Evolutionary conservation across 2,329 filamentous ascomycete genomes (phyloP).

Genomic region (Ophiocordyceps polyrhachis-furcata): DNA sequence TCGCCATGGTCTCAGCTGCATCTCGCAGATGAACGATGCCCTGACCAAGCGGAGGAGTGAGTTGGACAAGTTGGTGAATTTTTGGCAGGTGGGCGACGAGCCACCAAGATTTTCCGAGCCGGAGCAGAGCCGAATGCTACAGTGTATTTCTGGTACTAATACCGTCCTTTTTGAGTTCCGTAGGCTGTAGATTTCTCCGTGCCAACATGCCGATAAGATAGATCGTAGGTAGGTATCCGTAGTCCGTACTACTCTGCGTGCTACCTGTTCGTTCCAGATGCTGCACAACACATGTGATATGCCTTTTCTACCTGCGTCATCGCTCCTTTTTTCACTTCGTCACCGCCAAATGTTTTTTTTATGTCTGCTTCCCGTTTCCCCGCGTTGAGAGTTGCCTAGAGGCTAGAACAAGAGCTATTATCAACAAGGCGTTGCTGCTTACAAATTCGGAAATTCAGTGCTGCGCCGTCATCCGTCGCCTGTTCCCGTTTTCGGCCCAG

Average conservation of each 20-base stretch:
- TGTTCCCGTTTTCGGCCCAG: background rate
- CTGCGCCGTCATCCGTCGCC: background rate
- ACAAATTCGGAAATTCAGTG: background rate
- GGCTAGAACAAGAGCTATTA: background rate
- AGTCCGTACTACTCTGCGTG: background rate
- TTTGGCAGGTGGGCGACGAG: constrained; percentile 11
- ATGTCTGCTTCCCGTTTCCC: background rate
- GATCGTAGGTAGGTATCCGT: background rate
- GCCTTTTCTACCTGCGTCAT: background rate
- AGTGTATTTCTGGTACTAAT: too few relatives aligned
- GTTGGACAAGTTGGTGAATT: background rate
- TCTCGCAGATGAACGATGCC: constrained; percentile 4
- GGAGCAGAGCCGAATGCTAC: background rate
- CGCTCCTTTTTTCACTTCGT: background rate
- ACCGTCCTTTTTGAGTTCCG: too few relatives aligned
- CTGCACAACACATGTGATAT: background rate
- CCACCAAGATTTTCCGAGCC: background rate
- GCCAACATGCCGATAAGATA: background rate
- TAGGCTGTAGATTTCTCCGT: background rate
- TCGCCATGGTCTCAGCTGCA: constrained; percentile 19
- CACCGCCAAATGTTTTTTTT: background rate
- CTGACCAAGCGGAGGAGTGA: background rate
- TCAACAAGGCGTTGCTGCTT: background rate
- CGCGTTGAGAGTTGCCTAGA: too few relatives aligned
- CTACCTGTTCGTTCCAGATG: background rate